A percentile compares a stretch with the other conserved stretches of the same genome.
phyloP scores from a whole-genome alignment of 177 flowering plant species.

The Vitis hybrid region DNA sequence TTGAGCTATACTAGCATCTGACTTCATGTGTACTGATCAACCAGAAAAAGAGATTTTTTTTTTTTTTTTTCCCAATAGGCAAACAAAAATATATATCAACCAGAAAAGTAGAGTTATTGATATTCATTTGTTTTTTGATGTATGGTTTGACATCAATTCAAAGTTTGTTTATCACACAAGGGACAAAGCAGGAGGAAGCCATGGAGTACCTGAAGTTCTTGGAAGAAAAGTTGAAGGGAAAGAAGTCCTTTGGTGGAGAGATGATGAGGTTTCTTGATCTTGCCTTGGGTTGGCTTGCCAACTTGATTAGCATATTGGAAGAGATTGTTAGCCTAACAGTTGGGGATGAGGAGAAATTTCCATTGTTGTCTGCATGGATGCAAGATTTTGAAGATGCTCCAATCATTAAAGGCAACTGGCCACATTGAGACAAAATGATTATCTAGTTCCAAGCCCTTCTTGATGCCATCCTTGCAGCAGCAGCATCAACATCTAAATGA shows the following conservation, averaged over 20 bases:
- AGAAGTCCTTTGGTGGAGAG: slow-evolving; percentile 22
- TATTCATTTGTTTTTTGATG: not conserved
- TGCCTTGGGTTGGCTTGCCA: slow-evolving; percentile 35
- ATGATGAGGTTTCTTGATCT: slow-evolving; percentile 29
- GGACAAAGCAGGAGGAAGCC: slow-evolving; percentile 11
- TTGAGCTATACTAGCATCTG: too few species aligned
- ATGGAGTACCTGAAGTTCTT: slow-evolving; percentile 12
- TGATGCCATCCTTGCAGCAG: slow-evolving; percentile 3
- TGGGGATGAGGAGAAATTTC: slow-evolving; percentile 22
- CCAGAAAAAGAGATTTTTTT: too few species aligned
- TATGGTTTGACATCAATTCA: slow-evolving; percentile 7
- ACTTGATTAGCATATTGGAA: slow-evolving; percentile 22
- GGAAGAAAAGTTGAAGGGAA: too few species aligned
- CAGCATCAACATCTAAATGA: too few species aligned
- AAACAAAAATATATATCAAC: too few species aligned
- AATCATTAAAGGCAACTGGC: slow-evolving; percentile 30
- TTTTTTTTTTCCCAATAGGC: too few species aligned
- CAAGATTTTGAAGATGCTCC: slow-evolving; percentile 28
- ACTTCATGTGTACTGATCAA: too few species aligned
- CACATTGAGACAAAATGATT: slow-evolving; percentile 33
- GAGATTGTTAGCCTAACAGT: slow-evolving; percentile 21
- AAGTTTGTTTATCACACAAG: slow-evolving; percentile 6
- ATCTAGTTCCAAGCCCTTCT: slow-evolving; percentile 21
- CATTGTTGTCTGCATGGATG: slow-evolving; percentile 26
- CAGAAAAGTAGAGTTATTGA: too few species aligned